phyloP scores from a whole-genome alignment of 148 eudicot species.

The Talinum fruticosum region DNA sequence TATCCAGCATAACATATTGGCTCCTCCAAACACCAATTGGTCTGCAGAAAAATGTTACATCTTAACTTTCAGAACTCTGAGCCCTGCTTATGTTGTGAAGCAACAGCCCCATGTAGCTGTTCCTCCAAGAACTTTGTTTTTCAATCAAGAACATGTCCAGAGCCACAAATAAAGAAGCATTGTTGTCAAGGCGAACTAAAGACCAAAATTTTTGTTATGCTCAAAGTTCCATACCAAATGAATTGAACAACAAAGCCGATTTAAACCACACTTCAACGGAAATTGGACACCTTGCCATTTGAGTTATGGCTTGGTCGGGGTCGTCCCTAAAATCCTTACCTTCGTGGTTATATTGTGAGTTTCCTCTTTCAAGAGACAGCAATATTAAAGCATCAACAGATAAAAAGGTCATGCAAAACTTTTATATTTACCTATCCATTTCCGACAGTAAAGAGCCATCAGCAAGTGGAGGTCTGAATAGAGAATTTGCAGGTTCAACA shows the following conservation, averaged over 20 bases:
- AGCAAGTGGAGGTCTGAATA: constrained; percentile 31
- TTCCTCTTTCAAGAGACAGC: too few relatives aligned
- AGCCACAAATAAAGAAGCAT: background rate
- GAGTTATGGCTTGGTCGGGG: too few relatives aligned
- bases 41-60: background rate
- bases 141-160: background rate
- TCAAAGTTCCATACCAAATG: background rate
- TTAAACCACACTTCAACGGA: too few relatives aligned
- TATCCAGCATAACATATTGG: too few relatives aligned
- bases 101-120: background rate
- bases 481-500: constrained; percentile 46
- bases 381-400: background rate
- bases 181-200: background rate
- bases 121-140: background rate
- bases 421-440: constrained; percentile 56
- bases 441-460: constrained; percentile 58
- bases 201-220: background rate
- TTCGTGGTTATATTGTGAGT: too few relatives aligned
- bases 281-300: too few relatives aligned
- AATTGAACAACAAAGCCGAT: too few relatives aligned
- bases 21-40: too few relatives aligned
- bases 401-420: background rate
- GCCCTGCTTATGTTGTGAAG: background rate
- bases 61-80: background rate
- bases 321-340: too few relatives aligned